Percentiles rank a stretch among this genome's conserved stretches.
phyloP scores from a whole-genome alignment of 805 yeast species.

The Sporopachydermia quercuum region DNA sequence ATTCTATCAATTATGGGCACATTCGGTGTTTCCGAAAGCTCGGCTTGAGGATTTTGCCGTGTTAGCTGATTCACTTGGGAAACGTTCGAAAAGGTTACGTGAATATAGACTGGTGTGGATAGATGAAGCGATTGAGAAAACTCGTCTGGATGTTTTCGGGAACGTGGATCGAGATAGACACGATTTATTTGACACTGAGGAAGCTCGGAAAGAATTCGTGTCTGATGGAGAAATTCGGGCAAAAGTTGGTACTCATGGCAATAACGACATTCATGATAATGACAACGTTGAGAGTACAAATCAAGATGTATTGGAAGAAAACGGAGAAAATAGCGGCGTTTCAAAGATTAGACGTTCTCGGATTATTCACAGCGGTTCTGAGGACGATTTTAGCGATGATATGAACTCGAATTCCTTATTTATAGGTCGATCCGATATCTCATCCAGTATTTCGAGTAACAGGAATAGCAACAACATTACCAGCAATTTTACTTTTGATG shows the following conservation, averaged over 20 bases:
- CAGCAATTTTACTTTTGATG: too few relatives aligned
- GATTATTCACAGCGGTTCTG: background rate
- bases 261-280: too few relatives aligned
- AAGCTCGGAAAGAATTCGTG: background rate
- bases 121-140: constrained; percentile 16
- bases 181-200: background rate
- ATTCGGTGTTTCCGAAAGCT: constrained; percentile 64
- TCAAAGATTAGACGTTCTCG: too few relatives aligned
- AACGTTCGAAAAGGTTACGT: constrained; percentile 24
- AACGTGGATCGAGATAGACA: background rate
- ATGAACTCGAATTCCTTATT: background rate
- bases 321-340: too few relatives aligned
- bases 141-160: constrained; percentile 12
- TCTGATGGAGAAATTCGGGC: background rate
- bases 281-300: too few relatives aligned
- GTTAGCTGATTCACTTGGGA: constrained; percentile 35
- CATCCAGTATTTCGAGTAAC: too few relatives aligned
- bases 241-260: background rate
- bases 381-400: background rate
- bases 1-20: constrained; percentile 64
- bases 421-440: background rate
- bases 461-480: too few relatives aligned
- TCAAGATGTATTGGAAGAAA: too few relatives aligned
- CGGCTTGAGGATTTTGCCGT: constrained; percentile 55
- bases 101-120: constrained; percentile 26